Evolutionary conservation across 2,329 filamentous ascomycete genomes (phyloP).

Genomic region (Beauveria sp.): DNA sequence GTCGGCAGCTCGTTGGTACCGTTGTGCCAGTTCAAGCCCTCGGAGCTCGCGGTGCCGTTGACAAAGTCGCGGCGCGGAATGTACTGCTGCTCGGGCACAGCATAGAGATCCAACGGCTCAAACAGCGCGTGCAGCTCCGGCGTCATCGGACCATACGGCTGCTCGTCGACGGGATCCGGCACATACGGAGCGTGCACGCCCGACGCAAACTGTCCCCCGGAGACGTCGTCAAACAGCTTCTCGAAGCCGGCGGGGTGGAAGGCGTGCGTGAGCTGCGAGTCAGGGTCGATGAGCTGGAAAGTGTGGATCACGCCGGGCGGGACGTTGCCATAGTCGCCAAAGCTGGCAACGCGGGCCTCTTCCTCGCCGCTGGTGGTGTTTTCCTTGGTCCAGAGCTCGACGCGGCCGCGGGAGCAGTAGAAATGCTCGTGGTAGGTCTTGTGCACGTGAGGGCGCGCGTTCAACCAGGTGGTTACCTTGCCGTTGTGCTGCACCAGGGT

Average conservation of each 20-base stretch:
- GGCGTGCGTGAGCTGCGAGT: constrained; percentile 17
- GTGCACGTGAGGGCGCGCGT: constrained; percentile 17
- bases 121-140: constrained; percentile 10
- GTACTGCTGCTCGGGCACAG: constrained; percentile 11
- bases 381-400: constrained; percentile 18
- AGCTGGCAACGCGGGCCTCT: constrained; percentile 16
- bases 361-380: constrained; percentile 11
- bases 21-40: constrained; percentile 15
- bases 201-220: constrained; percentile 12
- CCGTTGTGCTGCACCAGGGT: constrained; percentile 17
- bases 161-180: constrained; percentile 11
- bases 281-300: constrained; percentile 18
- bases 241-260: constrained; percentile 19
- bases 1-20: constrained; percentile 14
- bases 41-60: constrained; percentile 16
- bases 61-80: constrained; percentile 17
- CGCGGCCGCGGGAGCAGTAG: constrained; percentile 16
- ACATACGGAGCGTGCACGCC: constrained; percentile 14
- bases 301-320: constrained; percentile 17
- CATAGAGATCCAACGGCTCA: constrained; percentile 14
- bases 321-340: constrained; percentile 17
- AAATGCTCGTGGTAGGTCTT: constrained; percentile 16
- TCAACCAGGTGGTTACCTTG: constrained; percentile 13
- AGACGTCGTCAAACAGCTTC: constrained; percentile 15
- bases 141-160: constrained; percentile 15